Evolutionary conservation across 441 rosid genomes (phyloP), one percentile per base, ranked within the genome.

Genomic region (Cnidoscolus chayamansa): DNA sequence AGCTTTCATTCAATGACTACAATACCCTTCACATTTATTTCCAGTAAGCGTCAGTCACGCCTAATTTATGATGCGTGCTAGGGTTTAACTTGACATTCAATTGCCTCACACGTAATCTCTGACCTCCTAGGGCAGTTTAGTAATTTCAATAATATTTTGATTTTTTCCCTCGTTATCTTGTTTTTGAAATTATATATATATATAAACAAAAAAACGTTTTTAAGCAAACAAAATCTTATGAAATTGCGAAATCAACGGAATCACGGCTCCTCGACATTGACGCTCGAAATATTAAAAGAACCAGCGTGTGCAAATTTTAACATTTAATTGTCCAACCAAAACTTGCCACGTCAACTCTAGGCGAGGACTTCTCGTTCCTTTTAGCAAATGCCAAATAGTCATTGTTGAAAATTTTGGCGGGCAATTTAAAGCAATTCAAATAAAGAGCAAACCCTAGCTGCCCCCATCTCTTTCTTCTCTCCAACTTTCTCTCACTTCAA

Each of bases 371-470:
- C 56, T 75, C 49, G 48, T 3, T 76, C 64, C n/a, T 66, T 77
- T 70, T 62, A 78, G 71, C 68, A 50, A 68, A 19, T 35, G 12
- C 12, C 32, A 30, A 16, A 1, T 9, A 7, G 5, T 30, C 35
- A 72, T 77, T 17, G 78, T 73, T 63, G 76, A 65, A 80, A 88
- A 71, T 68, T 81, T 89, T 93, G 97, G 98, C 98, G 97, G 93
- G 95, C 93, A 81, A 71, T 70, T 19, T 32, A 59, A 79, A 78
- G 72, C 60, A 83, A 73, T 90, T 92, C 94, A 85, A 93, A 86
- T 82, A 77, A 66, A 73, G 75, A 77, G 53, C 77, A 82, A 89
- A 93, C 95, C 98, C 98, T 88, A 87, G 88, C 79, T 77, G 73
- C 71, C 72, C 79, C 83, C 76, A 40, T 40, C 50, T 67, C 35